phyloP scores from a whole-genome alignment of 352 stramenopile species.

The Ophiocytium majus region DNA sequence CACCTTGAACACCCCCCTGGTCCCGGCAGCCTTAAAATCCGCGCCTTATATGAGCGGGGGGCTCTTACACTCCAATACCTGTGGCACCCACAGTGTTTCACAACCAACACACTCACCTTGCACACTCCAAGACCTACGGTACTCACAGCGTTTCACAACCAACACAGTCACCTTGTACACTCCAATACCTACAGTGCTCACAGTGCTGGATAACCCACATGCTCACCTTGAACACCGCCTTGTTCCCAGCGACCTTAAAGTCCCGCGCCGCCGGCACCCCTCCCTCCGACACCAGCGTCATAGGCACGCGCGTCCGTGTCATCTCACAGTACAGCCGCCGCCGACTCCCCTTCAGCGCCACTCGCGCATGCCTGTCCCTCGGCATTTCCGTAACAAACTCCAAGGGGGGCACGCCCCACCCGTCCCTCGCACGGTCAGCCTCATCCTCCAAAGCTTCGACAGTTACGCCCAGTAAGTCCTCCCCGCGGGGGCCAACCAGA shows the following conservation, averaged over 20 bases:
- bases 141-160: too few species aligned
- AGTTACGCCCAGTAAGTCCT: constrained; percentile 48
- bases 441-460: constrained; percentile 46
- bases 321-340: constrained; percentile 41
- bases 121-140: too few species aligned
- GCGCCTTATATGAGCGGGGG: too few species aligned
- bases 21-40: too few species aligned
- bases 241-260: constrained; percentile 36
- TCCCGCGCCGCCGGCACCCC: constrained; percentile 21
- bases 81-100: too few species aligned
- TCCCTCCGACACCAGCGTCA: constrained; percentile 47
- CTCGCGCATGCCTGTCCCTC: neutral
- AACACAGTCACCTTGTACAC: too few species aligned
- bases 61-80: too few species aligned
- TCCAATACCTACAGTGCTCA: too few species aligned
- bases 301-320: neutral
- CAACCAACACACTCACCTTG: too few species aligned
- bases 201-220: too few species aligned
- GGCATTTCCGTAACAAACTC: constrained; percentile 52
- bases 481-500: constrained; percentile 44
- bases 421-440: constrained; percentile 40
- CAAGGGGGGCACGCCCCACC: constrained; percentile 38
- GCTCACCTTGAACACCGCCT: constrained; percentile 37
- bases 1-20: too few species aligned
- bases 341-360: neutral